Base-by-base conservation (phyloP, 768 basidiomycete species). In the Rhodocollybia butyracea region DNA sequence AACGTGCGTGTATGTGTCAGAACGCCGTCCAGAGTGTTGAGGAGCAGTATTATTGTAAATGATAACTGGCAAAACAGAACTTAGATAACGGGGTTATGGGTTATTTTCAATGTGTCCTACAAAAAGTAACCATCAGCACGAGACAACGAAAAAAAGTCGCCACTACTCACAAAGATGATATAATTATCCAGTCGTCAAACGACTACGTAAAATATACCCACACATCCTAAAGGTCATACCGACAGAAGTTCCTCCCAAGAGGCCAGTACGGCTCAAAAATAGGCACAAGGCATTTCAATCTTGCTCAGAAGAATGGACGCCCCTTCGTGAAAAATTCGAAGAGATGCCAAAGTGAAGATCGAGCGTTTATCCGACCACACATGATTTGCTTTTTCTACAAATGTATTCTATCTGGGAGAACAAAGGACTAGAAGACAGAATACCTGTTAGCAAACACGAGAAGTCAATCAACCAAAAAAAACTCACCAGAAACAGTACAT, bases 11-110 rank as follows among this genome's bases (percentile, higher is more conserved):
- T 93, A 68, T 71, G 68, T 66, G 57, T 69, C 57, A 61, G 63
- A 76, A 84, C 87, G 87, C 81, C 83, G 84, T 81, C 87, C 94
- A 95, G 94, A 95, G 94, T 96, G 94, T 95, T 82, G 82, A 81
- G 81, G 91, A 96, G 93, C 94, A 67, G 52, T 46, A 39, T 19
- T 8, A 27, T 17, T 12, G 13, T 29, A 51, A 38, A 11, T 40
- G n/a, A n/a, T 19, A 40, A 42, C 50, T 19, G 30, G 40, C 15
- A 43, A 38, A 51, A 31, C 52, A 11, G 39, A 40, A 12, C 17
- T 12, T 4, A 40, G 39, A 17, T 12, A 11, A 12, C 17, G 15
- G 21, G 21, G 39, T 45, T 45, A 17, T 27, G n/a, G 39, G 12
- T 29, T n/a, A 30, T 13, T 15, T 45, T 27, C 17, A 29, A 22